Conservation (phyloP, 768 basidiomycete species). For the Lanmaoa pseudosensibilis region DNA sequence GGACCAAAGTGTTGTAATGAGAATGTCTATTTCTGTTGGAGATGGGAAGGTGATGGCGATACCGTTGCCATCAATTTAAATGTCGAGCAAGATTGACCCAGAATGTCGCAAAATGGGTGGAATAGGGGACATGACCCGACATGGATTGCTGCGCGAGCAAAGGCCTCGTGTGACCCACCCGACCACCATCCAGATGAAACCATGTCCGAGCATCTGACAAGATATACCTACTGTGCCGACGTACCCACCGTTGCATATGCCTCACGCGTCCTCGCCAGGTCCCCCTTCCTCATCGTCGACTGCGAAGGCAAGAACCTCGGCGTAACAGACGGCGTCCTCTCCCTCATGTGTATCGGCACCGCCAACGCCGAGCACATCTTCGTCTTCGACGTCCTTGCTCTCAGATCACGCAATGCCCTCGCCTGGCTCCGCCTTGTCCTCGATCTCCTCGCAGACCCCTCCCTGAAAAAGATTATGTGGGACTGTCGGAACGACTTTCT, state of each 20-base stretch:
- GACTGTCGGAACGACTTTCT: constrained; percentile 44
- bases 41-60: no score
- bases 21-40: no score
- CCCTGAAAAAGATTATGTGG: constrained; percentile 41
- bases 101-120: neutral
- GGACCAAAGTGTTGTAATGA: neutral
- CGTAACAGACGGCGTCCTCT: constrained; percentile 30
- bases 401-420: constrained; percentile 17
- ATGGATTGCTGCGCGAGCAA: neutral
- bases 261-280: constrained; percentile 16
- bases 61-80: neutral
- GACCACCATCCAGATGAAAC: constrained; percentile 3
- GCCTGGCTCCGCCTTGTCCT: constrained; percentile 26
- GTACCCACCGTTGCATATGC: constrained; percentile 18
- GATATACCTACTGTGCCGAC: constrained; percentile 22
- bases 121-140: constrained; percentile 5
- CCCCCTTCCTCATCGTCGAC: constrained; percentile 36
- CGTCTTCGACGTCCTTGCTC: constrained; percentile 38
- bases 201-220: constrained; percentile 21
- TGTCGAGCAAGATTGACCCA: neutral
- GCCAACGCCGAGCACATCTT: constrained; percentile 33
- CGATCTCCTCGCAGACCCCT: constrained; percentile 29
- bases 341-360: constrained; percentile 38
- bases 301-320: constrained; percentile 43
- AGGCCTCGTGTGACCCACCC: constrained; percentile 11